Evolutionary conservation across 2,329 filamentous ascomycete genomes (phyloP).

Genomic region (Arthrinium puccinioides): DNA sequence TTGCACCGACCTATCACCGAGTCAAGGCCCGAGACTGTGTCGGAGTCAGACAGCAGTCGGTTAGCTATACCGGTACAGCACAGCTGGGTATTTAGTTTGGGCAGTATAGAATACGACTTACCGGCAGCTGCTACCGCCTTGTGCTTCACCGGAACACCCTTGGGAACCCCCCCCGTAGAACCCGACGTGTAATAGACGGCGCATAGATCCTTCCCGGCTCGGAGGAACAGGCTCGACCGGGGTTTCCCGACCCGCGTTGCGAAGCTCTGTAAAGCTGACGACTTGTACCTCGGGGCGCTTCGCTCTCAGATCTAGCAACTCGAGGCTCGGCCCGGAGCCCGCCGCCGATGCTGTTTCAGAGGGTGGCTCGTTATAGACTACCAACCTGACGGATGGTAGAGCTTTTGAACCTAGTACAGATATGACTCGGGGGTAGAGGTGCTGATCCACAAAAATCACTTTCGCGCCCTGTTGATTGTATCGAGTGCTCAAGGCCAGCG

Average conservation of each 20-base stretch:
- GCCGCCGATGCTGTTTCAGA: slow-evolving; percentile 44
- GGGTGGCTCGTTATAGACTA: not conserved
- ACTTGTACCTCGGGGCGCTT: slow-evolving; percentile 26
- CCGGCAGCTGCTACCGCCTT: slow-evolving; percentile 70
- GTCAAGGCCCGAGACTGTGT: slow-evolving; percentile 41
- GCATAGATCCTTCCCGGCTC: slow-evolving; percentile 64
- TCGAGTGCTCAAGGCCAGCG: slow-evolving; percentile 63
- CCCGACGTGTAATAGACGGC: slow-evolving; percentile 71
- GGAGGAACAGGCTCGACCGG: slow-evolving; percentile 62
- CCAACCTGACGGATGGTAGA: slow-evolving; percentile 25
- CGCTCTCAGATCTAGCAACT: not conserved
- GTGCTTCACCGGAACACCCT: slow-evolving; percentile 73
- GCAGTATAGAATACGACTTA: slow-evolving; percentile 7
- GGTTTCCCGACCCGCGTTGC: slow-evolving; percentile 51
- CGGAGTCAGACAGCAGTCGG: slow-evolving; percentile 38
- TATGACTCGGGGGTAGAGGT: slow-evolving; percentile 23
- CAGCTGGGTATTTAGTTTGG: slow-evolving; percentile 63
- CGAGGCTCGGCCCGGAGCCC: slow-evolving; percentile 31
- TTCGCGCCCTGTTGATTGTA: slow-evolving; percentile 60
- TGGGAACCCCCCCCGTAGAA: slow-evolving; percentile 67
- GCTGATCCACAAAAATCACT: slow-evolving; percentile 70
- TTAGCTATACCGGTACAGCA: slow-evolving; percentile 35
- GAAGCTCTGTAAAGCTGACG: slow-evolving; percentile 42
- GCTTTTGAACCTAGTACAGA: not conserved
- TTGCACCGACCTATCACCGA: not conserved